phyloP scores from a whole-genome alignment of 1,139 yeast species.

The Geotrichum bryndzae region DNA sequence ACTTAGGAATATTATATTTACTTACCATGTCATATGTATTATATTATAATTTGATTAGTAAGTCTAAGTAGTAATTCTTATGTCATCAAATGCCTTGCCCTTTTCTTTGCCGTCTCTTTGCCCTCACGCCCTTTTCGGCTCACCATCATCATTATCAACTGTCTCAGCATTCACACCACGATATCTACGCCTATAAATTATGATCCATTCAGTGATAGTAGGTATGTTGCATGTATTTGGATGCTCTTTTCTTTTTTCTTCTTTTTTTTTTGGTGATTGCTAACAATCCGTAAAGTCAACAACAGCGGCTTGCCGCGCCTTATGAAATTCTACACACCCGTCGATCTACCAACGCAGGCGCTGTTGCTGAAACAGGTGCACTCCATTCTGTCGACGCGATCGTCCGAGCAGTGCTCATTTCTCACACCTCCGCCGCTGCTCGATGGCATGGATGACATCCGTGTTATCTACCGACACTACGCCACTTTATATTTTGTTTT shows the following conservation, averaged over 20 bases:
- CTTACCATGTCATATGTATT: background rate
- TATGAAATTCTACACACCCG: slow-evolving; percentile 87
- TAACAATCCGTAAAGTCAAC: slow-evolving; percentile 48
- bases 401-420: slow-evolving; percentile 72
- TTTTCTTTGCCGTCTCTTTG: background rate
- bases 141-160: background rate
- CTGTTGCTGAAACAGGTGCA: slow-evolving; percentile 68
- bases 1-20: background rate
- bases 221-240: slow-evolving; percentile 47
- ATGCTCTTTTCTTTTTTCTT: background rate
- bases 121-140: background rate
- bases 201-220: slow-evolving; percentile 88
- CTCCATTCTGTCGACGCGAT: slow-evolving; percentile 60
- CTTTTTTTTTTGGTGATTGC: slow-evolving; percentile 10
- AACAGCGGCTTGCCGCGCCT: slow-evolving; percentile 89
- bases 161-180: background rate
- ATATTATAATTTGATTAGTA: no score
- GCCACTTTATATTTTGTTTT: slow-evolving; percentile 94
- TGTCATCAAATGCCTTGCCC: background rate
- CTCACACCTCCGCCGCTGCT: slow-evolving; percentile 72
- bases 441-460: slow-evolving; percentile 48
- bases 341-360: slow-evolving; percentile 71
- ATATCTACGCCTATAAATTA: slow-evolving; percentile 27
- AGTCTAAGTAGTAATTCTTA: background rate
- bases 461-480: slow-evolving; percentile 88